Evolutionary conservation across 2,329 filamentous ascomycete genomes (phyloP), one percentile per base, ranked within the genome.

Genomic region (Aspergillus tamarii): DNA sequence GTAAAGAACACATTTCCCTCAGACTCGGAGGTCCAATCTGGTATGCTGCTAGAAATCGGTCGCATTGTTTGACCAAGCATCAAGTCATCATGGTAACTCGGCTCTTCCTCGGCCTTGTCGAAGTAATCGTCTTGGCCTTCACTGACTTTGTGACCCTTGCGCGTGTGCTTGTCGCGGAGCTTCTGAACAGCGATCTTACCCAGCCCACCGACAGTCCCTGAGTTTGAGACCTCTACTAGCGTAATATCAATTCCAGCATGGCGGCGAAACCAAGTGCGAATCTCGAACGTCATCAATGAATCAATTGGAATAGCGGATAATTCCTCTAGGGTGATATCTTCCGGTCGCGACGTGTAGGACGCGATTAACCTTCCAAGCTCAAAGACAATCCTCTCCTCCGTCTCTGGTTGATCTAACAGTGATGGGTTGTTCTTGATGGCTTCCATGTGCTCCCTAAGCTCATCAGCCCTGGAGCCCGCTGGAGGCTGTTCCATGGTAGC

Each of bases 161-260:
- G 12, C 21, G 45, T 59, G 34, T 66, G 61, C 45, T 65, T 67
- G 11, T 67, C 63, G 2, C 63, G 60, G 4, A 69, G 59, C 19
- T 63, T 65, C 14, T 64, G 63, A 16, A 69, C 23, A 4, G 65
- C 65, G 0, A 68, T 43, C 14, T 64, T 68, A 19, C 59, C 41
- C 6, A 69, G 30, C 0, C 64, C 66, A 5, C 66, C 62, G 3
- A 72, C 59, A 1, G 59, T 71, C 5, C 63, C 69, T 3, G 69
- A 66, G 26, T 66, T 65, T 1, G 66, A 65, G 21, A 89, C 80
- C 88, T 91, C 77, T 88, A 81, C 62, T 89, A 77, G 81, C 86
- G 74, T 65, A 23, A 76, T 64, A 7, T 76, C 72, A 9, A 75
- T 60, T 0, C 62, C 68, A 0, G 72, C 57, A 30, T 65, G 67